These are phyloP conservation scores for Hyaloscypha finlandica DNA, from an alignment of 495 filamentous ascomycete species.

Conservation along the genomic window DNA sequence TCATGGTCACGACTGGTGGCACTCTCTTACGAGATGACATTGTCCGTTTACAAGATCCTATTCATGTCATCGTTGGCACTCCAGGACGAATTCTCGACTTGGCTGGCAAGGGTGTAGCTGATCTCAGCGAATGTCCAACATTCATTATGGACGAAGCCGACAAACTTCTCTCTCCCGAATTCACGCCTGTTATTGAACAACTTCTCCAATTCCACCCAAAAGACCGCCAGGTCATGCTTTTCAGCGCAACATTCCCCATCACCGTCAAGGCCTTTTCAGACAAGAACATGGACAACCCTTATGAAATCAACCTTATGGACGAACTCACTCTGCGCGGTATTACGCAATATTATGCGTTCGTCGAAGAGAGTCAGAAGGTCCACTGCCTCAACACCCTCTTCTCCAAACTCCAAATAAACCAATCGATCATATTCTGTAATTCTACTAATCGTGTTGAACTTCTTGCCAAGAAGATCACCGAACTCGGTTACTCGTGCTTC, in stretches of 20 bases:
- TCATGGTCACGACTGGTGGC: constrained; percentile 98
- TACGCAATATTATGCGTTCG: constrained; percentile 98
- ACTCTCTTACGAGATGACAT: constrained; percentile 96
- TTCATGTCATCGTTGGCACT: constrained; percentile 97
- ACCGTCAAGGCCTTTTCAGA: constrained; percentile 98
- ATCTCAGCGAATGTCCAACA: constrained; percentile 93
- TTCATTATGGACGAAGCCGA: constrained; percentile 99
- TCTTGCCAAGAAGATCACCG: constrained; percentile 98
- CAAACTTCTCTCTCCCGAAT: constrained; percentile 93
- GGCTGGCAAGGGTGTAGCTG: constrained; percentile 91
- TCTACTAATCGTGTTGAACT: constrained; percentile 98
- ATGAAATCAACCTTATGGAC: constrained; percentile 99
- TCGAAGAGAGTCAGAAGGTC: constrained; percentile 99
- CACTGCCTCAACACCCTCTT: constrained; percentile 99
- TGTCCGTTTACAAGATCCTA: constrained; percentile 86
- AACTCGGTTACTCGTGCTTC: constrained; percentile 98
- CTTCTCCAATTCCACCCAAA: constrained; percentile 90
- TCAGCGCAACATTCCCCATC: constrained; percentile 94
- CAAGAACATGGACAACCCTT: constrained; percentile 92
- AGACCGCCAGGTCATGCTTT: constrained; percentile 97
- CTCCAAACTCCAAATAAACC: constrained; percentile 98
- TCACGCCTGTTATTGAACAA: constrained; percentile 96
- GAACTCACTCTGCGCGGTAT: constrained; percentile 97
- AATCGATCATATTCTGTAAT: constrained; percentile 99
- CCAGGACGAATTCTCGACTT: constrained; percentile 94